Evolutionary conservation across 148 eudicot genomes (phyloP).

Genomic region (Chenopodium quinoa): DNA sequence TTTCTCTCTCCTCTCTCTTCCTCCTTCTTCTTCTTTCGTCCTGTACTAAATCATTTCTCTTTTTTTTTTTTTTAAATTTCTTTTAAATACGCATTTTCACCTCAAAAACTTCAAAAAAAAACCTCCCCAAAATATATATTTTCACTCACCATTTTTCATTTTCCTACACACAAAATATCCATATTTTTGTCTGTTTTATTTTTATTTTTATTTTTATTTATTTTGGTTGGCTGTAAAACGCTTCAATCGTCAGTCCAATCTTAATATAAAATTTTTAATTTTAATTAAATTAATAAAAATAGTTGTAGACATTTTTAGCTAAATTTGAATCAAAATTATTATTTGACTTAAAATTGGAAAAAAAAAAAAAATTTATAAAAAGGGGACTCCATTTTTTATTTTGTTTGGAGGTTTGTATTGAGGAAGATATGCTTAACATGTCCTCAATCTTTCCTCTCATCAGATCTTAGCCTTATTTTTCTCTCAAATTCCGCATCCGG

Average conservation of each 20-base stretch:
- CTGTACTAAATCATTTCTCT: constrained; percentile 18
- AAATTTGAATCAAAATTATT: constrained; percentile 3
- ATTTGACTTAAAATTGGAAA: constrained; percentile 19
- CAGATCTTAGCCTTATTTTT: constrained; percentile 34
- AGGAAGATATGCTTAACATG: constrained; percentile 38
- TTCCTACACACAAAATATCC: background rate
- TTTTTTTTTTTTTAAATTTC: background rate
- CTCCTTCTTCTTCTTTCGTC: background rate
- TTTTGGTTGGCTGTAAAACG: constrained; percentile 6
- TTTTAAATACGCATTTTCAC: background rate
- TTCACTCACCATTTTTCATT: constrained; percentile 3
- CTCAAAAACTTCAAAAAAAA: background rate
- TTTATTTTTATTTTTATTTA: background rate
- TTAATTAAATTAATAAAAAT: background rate
- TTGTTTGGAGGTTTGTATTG: constrained; percentile 17
- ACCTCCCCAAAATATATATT: background rate
- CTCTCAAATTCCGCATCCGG: constrained; percentile 30
- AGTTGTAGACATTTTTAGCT: background rate
- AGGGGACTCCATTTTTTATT: constrained; percentile 7
- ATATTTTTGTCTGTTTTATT: background rate
- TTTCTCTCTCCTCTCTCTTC: constrained; percentile 4
- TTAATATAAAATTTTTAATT: background rate
- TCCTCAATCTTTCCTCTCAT: constrained; percentile 33
- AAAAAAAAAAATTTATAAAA: background rate
- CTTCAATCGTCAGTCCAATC: constrained; percentile 4